Evolutionary conservation across 163 green algal genomes (phyloP).

Genomic region (Scenedesmus sp.): DNA sequence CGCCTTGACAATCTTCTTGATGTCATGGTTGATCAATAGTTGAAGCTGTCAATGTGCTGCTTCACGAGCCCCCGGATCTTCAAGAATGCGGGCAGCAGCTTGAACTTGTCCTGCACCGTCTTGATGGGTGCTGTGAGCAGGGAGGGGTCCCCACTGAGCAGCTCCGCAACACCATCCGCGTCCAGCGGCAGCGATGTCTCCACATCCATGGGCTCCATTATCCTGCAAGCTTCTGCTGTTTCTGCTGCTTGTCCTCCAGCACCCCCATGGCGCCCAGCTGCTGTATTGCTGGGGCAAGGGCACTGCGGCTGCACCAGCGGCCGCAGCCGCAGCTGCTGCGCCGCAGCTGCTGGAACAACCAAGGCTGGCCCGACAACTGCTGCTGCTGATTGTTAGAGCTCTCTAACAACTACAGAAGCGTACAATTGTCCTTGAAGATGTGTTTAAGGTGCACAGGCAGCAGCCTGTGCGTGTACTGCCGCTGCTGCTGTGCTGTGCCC

Average conservation of each 20-base stretch:
- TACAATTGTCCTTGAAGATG: background rate
- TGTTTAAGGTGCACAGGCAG: background rate
- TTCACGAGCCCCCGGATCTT: constrained; percentile 94
- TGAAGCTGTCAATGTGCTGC: constrained; percentile 99
- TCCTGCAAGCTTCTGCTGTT: background rate
- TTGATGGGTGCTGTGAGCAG: constrained; percentile 90
- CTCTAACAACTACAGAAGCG: background rate
- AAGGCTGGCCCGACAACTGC: background rate
- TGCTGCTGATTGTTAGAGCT: background rate
- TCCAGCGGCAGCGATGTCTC: background rate
- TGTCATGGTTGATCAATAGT: constrained; percentile 98
- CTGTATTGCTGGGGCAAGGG: background rate
- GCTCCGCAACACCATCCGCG: constrained; percentile 51
- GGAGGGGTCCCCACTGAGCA: constrained; percentile 67
- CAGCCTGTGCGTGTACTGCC: background rate
- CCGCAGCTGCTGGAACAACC: background rate
- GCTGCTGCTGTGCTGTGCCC: background rate
- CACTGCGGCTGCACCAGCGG: background rate
- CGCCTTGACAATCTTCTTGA: constrained; percentile 96
- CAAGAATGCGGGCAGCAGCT: constrained; percentile 97
- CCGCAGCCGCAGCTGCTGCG: constrained; percentile 9
- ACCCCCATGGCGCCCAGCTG: background rate
- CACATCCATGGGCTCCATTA: constrained; percentile 37
- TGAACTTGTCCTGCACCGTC: constrained; percentile 94
- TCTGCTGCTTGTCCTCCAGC: background rate